Base-by-base conservation (phyloP, 2,329 filamentous ascomycete genomes). In the Cephalotrichum gorgonifer region DNA sequence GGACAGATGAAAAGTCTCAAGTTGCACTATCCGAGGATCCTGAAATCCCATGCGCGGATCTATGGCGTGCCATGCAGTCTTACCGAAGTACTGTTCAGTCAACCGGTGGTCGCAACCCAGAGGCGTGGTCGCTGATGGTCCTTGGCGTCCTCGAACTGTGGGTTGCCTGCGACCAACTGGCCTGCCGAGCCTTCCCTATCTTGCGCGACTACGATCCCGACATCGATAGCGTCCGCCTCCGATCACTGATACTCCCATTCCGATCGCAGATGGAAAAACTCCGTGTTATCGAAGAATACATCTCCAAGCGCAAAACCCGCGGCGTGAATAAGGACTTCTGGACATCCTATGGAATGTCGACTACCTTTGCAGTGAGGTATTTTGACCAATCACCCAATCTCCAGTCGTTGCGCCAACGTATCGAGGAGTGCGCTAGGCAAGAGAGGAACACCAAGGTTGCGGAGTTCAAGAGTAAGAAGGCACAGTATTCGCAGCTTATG, bases 131-230 rank as follows among this genome's bases (percentile, higher is more conserved):
- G 0, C 52, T 71, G 4, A 80, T 81, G 73, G 50, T 79, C 3
- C 64, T 85, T 1, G 76, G 72, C 0, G 54, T 76, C 0, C 54
- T 79, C 3, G 77, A 83, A 48, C 57, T 84, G 0, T 85, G 80
- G 81, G 57, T 77, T 7, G 74, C 73, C 0, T 70, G 73, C 28
- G 79, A 85, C 52, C 72, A 63, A 46, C 63, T 65, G 2, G 71
- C 72, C 1, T 61, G 66, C 2, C 14, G 49, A 1, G 49, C 61
- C 0, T 62, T 67, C n/a, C 62, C 67, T 0, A 52, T 77, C 5
- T 55, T 83, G 0, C 7, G 6, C 0, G 58, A 76, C 0, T 83
- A 78, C 52, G 57, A 67, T 6, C 65, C 72, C 0, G 69, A 69
- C 4, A 57, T 83, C 1, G 65, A 67, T 0, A 11, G 47, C 0